Evolutionary conservation across 2,329 filamentous ascomycete genomes (phyloP), one percentile per base, ranked within the genome.

Genomic region (Pyrenophora seminiperda): DNA sequence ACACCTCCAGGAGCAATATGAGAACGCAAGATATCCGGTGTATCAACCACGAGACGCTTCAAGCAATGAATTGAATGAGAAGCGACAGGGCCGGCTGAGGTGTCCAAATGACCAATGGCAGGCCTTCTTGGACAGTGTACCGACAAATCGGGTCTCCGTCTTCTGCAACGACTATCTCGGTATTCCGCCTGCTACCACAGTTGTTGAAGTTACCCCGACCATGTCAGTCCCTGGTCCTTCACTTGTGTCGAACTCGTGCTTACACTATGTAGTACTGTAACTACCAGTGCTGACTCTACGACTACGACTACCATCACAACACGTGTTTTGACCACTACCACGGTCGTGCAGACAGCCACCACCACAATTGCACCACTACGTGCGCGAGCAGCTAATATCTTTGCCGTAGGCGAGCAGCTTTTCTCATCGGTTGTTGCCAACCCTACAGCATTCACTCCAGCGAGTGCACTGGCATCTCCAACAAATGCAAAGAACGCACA

Each of bases 121-220:
- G 37, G 41, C 55, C 7, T 44, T 64, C 11, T 41, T 69, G 18
- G 41, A 61, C 36, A 52, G 41, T 37, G 58, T 27, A 53, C 32
- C 41, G 0, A 29, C 34, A 7, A 32, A 46, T n/a, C 48, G 53
- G 13, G 48, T 59, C 18, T 50, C 61, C 20, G 59, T 39, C 9
- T 67, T 70, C 40, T 70, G 67, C 49, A 68, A 70, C 37, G 60
- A 54, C 41, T 63, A 58, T 58, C 56, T 71, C 29, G 61, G 52
- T n/a, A 58, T 69, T 4, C 44, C 45, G 6, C 63, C 67, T 18
- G 50, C 64, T 10, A 68, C 65, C 17, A 41, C 43, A 7, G 50
- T 54, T 7, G 41, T 57, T 5, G 61, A 66, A 10, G 45, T 53
- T 17, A 69, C 64, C 9, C 61, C 62, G 1, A 65, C 60, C 10